phyloP scores from a whole-genome alignment of 225 moss, liverwort and hornwort genomes.

The Antitrichia curtipendula region DNA sequence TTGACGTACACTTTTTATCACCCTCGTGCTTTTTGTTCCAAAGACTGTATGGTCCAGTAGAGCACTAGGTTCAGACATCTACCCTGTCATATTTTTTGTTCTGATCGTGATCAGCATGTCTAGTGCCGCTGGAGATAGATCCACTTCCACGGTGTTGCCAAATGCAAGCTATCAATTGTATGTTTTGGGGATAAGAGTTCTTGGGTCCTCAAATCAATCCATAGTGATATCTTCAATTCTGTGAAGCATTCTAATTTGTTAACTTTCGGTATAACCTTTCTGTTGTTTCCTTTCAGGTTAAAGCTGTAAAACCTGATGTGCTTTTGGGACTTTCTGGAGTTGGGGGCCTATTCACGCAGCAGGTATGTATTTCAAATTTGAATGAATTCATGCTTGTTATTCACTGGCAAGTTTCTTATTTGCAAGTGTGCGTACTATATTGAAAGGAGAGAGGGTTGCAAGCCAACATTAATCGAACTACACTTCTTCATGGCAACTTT shows the following conservation, averaged over 20 bases:
- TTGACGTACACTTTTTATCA: background rate
- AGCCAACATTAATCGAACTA: background rate
- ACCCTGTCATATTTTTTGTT: background rate
- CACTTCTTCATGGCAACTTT: background rate
- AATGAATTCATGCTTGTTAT: background rate
- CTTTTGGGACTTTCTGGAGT: conserved; percentile 89
- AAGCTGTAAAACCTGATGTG: conserved; percentile 75
- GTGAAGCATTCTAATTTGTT: background rate
- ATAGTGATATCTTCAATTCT: background rate
- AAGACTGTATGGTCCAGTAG: background rate
- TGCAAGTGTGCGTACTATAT: background rate
- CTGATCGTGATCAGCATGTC: background rate
- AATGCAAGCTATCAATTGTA: background rate
- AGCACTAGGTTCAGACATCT: background rate
- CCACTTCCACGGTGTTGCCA: background rate
- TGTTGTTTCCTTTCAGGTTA: conserved; percentile 29
- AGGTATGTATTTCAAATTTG: conserved; percentile 22
- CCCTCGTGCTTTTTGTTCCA: background rate
- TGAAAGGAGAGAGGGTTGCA: background rate
- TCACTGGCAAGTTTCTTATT: background rate
- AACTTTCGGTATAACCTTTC: background rate
- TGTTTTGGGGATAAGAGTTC: background rate
- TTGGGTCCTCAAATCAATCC: background rate
- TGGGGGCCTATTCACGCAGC: conserved; percentile 76
- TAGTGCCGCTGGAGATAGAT: background rate